These are phyloP conservation scores for Quercus suber DNA, from an alignment of 306 rosid genomes.

Conservation along the genomic window DNA sequence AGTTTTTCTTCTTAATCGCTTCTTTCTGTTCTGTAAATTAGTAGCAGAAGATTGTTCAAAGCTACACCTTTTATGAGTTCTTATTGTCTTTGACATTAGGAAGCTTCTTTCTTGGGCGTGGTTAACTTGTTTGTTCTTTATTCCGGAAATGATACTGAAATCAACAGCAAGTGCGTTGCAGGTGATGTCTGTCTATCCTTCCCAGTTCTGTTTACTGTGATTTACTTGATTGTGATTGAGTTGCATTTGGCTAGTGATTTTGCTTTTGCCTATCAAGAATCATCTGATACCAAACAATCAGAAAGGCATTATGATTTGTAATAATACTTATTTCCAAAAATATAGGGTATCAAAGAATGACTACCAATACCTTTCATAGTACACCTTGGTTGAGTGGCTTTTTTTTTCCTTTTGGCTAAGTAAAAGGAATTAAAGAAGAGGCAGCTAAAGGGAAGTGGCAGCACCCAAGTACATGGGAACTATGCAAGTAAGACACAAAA, in stretches of 20 bases:
- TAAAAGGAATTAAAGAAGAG: background rate
- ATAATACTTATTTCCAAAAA: background rate
- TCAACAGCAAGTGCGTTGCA: conserved; percentile 69
- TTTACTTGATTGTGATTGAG: background rate
- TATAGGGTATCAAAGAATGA: background rate
- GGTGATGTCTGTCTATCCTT: conserved; percentile 40
- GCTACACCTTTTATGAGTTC: conserved; percentile 1
- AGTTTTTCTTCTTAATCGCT: conserved; percentile 19
- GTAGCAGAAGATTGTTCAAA: conserved; percentile 20
- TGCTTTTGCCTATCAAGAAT: background rate
- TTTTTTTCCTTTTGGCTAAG: background rate
- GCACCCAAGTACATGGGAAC: background rate
- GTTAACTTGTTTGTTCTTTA: conserved; percentile 89
- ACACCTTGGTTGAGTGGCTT: background rate
- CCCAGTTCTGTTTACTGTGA: background rate
- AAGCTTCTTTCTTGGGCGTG: conserved; percentile 98
- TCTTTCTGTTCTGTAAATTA: conserved; percentile 22
- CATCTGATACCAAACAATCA: background rate
- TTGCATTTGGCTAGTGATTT: background rate
- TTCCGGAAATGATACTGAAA: conserved; percentile 77
- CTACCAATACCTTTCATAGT: background rate
- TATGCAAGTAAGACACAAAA: background rate
- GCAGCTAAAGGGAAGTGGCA: background rate
- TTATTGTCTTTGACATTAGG: conserved; percentile 50
- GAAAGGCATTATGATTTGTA: background rate